Evolutionary conservation across 805 yeast species (phyloP).

Genomic region (Nakazawaea pomicola): DNA sequence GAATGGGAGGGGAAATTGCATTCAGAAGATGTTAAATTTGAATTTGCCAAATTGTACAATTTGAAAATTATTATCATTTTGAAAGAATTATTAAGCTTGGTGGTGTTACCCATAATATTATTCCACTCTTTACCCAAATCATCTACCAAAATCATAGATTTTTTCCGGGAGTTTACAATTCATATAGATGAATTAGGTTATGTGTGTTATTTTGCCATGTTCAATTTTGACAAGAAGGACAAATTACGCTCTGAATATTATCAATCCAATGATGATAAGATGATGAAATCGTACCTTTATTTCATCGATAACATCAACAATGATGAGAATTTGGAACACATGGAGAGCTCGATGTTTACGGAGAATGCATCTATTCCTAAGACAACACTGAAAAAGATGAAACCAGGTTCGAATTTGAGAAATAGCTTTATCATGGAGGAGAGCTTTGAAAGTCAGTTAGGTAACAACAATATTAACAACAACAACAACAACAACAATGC

Average conservation of each 20-base stretch:
- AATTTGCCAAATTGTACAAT: slow-evolving; percentile 76
- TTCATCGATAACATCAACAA: slow-evolving; percentile 50
- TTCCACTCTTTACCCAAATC: slow-evolving; percentile 77
- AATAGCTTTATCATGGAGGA: slow-evolving; percentile 36
- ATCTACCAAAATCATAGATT: slow-evolving; percentile 77
- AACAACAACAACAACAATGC: too few relatives aligned
- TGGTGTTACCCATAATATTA: slow-evolving; percentile 83
- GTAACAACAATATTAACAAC: slow-evolving; percentile 17
- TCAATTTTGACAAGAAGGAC: slow-evolving; percentile 55
- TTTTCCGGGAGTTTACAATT: slow-evolving; percentile 82
- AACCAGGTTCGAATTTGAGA: slow-evolving; percentile 20
- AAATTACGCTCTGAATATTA: slow-evolving; percentile 35
- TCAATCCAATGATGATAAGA: slow-evolving; percentile 68
- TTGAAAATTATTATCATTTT: slow-evolving; percentile 64
- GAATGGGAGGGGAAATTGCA: slow-evolving; percentile 86
- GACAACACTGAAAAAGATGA: slow-evolving; percentile 16
- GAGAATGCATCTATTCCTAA: slow-evolving; percentile 18
- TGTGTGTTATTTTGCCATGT: slow-evolving; percentile 92
- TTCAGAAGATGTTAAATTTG: slow-evolving; percentile 76
- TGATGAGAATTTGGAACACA: slow-evolving; percentile 12
- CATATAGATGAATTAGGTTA: slow-evolving; percentile 94
- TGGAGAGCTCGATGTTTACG: slow-evolving; percentile 10
- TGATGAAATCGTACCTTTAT: slow-evolving; percentile 86
- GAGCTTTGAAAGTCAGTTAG: slow-evolving; percentile 33
- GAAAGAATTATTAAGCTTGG: slow-evolving; percentile 75